A percentile compares a stretch with the other conserved stretches of the same genome.
phyloP scores from a whole-genome alignment of 345 rosid genomes.

The Linum tenue region DNA sequence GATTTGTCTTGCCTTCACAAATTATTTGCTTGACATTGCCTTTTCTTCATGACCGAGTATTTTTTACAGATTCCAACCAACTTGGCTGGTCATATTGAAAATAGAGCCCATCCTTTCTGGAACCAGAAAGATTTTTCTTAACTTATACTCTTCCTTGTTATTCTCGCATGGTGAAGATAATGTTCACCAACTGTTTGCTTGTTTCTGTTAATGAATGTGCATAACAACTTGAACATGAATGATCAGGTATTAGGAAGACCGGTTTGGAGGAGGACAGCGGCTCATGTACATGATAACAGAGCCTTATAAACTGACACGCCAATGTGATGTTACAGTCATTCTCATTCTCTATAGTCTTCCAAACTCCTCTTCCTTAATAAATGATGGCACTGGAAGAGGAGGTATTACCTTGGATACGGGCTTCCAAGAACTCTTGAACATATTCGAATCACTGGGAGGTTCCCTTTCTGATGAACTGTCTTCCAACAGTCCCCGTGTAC shows the following conservation, averaged over 20 bases:
- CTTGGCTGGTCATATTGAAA: conserved; percentile 27
- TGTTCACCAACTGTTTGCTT: neutral
- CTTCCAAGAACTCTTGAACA: conserved; percentile 9
- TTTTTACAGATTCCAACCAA: conserved; percentile 29
- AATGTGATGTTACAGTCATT: conserved; percentile 96
- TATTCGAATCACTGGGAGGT: conserved; percentile 11
- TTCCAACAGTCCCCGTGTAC: too few species aligned
- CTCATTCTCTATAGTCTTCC: conserved; percentile 93
- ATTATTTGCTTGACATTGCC: conserved; percentile 6
- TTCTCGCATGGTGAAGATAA: neutral
- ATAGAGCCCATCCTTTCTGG: conserved; percentile 32
- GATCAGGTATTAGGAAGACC: conserved; percentile 58
- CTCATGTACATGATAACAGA: conserved; percentile 58
- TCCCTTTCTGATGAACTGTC: conserved; percentile 4
- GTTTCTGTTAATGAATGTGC: conserved; percentile 5
- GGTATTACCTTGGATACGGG: neutral
- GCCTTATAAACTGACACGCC: conserved; percentile 64
- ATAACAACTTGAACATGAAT: conserved; percentile 9
- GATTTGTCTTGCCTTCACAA: neutral
- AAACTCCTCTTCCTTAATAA: conserved; percentile 15
- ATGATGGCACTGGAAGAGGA: neutral
- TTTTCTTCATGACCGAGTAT: conserved; percentile 21
- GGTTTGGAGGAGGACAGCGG: conserved; percentile 40
- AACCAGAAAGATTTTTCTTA: conserved; percentile 50
- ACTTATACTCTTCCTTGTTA: conserved; percentile 36